Evolutionary conservation across 2,329 filamentous ascomycete genomes (phyloP), one percentile per base, ranked within the genome.

Genomic region (Arthrobotrys sphaeroides): DNA sequence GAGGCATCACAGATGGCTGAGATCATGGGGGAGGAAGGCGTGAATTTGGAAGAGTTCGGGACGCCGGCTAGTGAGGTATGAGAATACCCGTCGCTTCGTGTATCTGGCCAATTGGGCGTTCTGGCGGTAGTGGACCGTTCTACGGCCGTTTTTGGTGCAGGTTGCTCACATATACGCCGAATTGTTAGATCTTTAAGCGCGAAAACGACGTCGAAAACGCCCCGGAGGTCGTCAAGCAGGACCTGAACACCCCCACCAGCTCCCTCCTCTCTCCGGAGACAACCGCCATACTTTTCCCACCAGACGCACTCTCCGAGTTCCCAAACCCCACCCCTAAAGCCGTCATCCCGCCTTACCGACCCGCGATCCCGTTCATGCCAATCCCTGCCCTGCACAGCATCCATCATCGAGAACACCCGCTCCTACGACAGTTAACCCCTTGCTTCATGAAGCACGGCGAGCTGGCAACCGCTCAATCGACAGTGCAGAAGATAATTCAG

Each of bases 401-500:
- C 79, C 91, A 93, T 83, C 86, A 92, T 81, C 89, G 95, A 80
- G 96, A 98, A 81, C 91, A 97, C 81, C 89, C 92, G 1, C 86
- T 97, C 5, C 85, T 98, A 53, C 86, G 90, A 78, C 95, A 97
- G 84, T 86, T 98, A 79, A 97, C 93, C 16, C 94, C 93, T 82
- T 86, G 97, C 79, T 84, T 99, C 77, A 99, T 98, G 94, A 86
- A 86, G 80, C 88, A 98, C 83, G 95, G 95, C 79, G 96, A 97
- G 85, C 88, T 96, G 82, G 91, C 90, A 81, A 87, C 88, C 82
- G 95, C 95, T n/a, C 93, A 99, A 83, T 89, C 90, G 16, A 72
- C 80, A 13, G 57, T 82, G 2, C 77, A 78, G 31, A 73, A 80
- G 40, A 78, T 80, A 6, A 79, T 82, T 59, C 79, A 88, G 78